Evolutionary conservation across 371 early-diverging fungal species (phyloP), one percentile per base, ranked within the genome.

Genomic region (Coemansia sp.): DNA sequence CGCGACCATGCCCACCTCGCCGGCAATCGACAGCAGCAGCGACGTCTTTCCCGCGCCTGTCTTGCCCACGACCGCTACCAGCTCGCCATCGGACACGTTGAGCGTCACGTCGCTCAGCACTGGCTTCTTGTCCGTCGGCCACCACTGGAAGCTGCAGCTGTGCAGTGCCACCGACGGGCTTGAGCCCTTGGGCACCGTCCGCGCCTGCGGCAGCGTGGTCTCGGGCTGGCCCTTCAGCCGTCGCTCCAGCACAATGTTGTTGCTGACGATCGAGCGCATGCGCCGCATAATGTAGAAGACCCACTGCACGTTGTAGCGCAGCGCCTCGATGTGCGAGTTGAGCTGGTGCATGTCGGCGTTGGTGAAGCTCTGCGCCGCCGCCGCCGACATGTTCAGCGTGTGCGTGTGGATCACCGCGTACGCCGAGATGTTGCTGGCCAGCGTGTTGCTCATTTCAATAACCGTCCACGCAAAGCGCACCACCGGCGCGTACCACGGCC

Each of bases 1-100:
- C 16, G 26, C 10, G 0, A 57, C 57, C 58, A 56, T 57, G 38
- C 60, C 61, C 47, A 67, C 33, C 26, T 76, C 75, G 11, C 83
- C 81, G 16, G 78, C 77, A 58, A 82, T 51, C 1, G 82, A 78
- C 56, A 61, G 39, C 9, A 76, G 61, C 39, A 76, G 58, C 11
- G 75, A 56, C 7, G 76, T 75, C 56, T 82, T 82, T 7, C 82
- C 82, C 1, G 74, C 55, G 2, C 75, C 76, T 1, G 61, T 64
- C 34, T 53, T 63, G 38, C 76, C 76, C 14, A 60, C 55, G 4
- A 76, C 58, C 5, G 68, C 63, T 4, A 76, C 76, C 36, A 76
- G 58, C 47, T 65, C 59, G 30, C 72, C 65, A 8, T 16, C 43
- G 20, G 41, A 11, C 6, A 10, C 42, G 7, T 7, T 42, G 8